phyloP scores from a whole-genome alignment of 441 rosid genomes.

The Pelargonium cotyledonis region DNA sequence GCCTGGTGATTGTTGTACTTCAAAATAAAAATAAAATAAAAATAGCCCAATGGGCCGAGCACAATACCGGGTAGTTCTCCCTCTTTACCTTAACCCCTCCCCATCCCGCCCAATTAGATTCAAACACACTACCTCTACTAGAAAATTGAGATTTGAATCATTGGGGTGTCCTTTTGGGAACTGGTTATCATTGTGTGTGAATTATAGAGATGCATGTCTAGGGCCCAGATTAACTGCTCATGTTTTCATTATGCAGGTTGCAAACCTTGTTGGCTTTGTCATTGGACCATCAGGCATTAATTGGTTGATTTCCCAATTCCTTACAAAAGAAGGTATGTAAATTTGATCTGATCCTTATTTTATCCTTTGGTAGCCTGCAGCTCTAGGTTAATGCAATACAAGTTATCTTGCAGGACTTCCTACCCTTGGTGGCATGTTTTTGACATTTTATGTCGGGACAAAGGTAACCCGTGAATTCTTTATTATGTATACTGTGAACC shows the following conservation, averaged over 20 bases:
- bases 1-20: no score
- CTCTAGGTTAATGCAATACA: constrained; percentile 10
- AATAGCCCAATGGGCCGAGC: no score
- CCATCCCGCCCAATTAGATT: no score
- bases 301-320: constrained; percentile 67
- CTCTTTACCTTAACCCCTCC: no score
- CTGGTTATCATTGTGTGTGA: no score
- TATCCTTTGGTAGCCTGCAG: background rate
- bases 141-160: no score
- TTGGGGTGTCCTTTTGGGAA: no score
- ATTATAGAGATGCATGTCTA: background rate
- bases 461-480: constrained; percentile 44
- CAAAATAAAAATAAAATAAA: no score
- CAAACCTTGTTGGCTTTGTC: constrained; percentile 90
- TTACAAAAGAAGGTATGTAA: constrained; percentile 52
- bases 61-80: no score
- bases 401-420: constrained; percentile 47
- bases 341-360: constrained; percentile 1
- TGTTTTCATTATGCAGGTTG: constrained; percentile 46
- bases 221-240: background rate
- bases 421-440: constrained; percentile 50
- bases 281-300: constrained; percentile 75
- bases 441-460: constrained; percentile 65
- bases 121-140: no score
- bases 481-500: background rate